phyloP scores from a whole-genome alignment of 768 basidiomycete species.

The Termitomyces sp. region DNA sequence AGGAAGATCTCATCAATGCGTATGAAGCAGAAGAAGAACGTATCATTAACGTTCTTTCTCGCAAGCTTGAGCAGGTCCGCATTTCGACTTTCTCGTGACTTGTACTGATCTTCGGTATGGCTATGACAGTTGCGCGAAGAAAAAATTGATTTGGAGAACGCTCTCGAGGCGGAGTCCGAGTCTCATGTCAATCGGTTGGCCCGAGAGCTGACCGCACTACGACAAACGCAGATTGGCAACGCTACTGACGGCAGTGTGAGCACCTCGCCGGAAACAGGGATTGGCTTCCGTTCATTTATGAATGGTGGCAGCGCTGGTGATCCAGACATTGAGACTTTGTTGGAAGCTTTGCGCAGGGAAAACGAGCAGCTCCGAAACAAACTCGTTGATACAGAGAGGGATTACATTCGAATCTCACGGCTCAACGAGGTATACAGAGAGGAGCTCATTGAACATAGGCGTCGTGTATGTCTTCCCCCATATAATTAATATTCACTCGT shows the following conservation, averaged over 20 bases:
- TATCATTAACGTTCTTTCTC: slow-evolving; percentile 76
- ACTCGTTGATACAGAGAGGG: slow-evolving; percentile 70
- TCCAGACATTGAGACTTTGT: slow-evolving; percentile 51
- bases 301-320: slow-evolving; percentile 24
- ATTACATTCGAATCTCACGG: slow-evolving; percentile 67
- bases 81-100: not conserved
- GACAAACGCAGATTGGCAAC: slow-evolving; percentile 46
- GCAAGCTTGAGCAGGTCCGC: slow-evolving; percentile 79
- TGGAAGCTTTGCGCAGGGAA: slow-evolving; percentile 73
- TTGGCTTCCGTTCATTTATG: slow-evolving; percentile 25
- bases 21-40: slow-evolving; percentile 90
- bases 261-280: slow-evolving; percentile 28
- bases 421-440: slow-evolving; percentile 83
- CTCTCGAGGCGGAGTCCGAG: slow-evolving; percentile 81
- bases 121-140: slow-evolving; percentile 66
- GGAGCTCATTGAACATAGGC: slow-evolving; percentile 74
- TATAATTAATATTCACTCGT: slow-evolving; percentile 2
- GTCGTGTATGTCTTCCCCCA: slow-evolving; percentile 50
- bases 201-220: slow-evolving; percentile 62
- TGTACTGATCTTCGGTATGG: not conserved
- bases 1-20: slow-evolving; percentile 79
- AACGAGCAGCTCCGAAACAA: slow-evolving; percentile 69
- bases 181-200: slow-evolving; percentile 75
- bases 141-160: slow-evolving; percentile 80
- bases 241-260: slow-evolving; percentile 20